Conservation (phyloP, 2,329 filamentous ascomycete genomes). For the Arthrobotrys sphaeroides region DNA sequence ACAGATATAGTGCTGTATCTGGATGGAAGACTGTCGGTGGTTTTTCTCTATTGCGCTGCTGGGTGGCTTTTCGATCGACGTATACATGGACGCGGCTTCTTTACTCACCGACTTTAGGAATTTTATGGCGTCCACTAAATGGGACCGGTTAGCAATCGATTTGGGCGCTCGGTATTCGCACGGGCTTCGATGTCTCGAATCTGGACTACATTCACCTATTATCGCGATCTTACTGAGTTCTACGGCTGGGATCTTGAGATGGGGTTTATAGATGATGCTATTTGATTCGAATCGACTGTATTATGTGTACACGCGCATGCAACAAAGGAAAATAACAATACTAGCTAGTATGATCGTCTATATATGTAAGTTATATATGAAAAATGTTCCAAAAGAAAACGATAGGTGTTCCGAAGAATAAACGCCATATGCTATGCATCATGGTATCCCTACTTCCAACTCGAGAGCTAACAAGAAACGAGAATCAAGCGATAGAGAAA, state of each 20-base stretch:
- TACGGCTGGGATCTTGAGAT: background rate
- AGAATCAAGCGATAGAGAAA: slow-evolving; percentile 6
- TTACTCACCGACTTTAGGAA: too few species aligned
- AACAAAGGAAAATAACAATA: slow-evolving; percentile 2
- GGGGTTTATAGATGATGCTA: background rate
- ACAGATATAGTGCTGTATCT: too few species aligned
- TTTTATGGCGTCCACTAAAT: too few species aligned
- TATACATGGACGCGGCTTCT: too few species aligned
- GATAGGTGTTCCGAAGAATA: slow-evolving; percentile 8
- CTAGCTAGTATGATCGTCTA: slow-evolving; percentile 39
- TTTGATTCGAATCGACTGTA: background rate
- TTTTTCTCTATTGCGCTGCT: too few species aligned
- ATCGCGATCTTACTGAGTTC: background rate
- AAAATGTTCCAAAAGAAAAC: slow-evolving; percentile 8
- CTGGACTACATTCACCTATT: background rate
- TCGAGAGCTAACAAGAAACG: slow-evolving; percentile 2
- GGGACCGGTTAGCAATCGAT: too few species aligned
- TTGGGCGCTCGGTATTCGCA: too few species aligned
- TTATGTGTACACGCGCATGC: slow-evolving; percentile 7
- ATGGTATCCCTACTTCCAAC: slow-evolving; percentile 36
- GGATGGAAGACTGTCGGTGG: too few species aligned
- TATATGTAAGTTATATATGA: background rate
- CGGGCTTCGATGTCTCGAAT: too few species aligned
- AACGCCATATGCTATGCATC: slow-evolving; percentile 52
- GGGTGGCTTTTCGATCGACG: too few species aligned